Percentiles rank a stretch among this genome's conserved stretches.
These are phyloP conservation scores for Albifimbria verrucaria DNA, from an alignment of 2,329 filamentous ascomycete genomes.

Conservation along the genomic window DNA sequence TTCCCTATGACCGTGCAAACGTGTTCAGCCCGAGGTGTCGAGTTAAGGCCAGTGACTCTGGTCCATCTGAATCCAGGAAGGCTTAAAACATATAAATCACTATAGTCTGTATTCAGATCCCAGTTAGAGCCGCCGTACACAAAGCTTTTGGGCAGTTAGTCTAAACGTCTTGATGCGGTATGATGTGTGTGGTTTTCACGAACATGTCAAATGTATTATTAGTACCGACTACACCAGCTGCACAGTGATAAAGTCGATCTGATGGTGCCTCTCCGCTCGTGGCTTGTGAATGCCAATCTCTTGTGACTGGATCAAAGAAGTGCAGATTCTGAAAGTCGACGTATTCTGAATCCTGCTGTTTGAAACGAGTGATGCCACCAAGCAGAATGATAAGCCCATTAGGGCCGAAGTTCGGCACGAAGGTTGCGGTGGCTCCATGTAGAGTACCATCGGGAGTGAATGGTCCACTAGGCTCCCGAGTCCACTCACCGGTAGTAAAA, in stretches of 20 bases:
- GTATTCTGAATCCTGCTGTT: background rate
- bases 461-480: background rate
- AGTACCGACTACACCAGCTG: background rate
- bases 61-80: background rate
- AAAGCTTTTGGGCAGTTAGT: background rate
- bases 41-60: background rate
- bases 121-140: background rate
- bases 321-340: background rate
- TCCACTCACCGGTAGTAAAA: background rate
- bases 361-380: background rate
- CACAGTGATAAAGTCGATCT: background rate
- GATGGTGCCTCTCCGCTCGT: background rate
- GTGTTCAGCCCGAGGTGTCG: background rate
- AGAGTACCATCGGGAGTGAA: background rate
- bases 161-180: too few species aligned
- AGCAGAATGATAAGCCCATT: background rate
- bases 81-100: background rate
- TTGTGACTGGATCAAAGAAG: background rate
- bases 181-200: too few species aligned
- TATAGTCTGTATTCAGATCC: background rate
- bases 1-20: background rate
- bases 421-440: background rate
- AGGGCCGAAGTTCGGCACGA: background rate
- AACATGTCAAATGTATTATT: conserved; percentile 1
- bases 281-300: background rate